Evolutionary conservation across 352 stramenopile genomes (phyloP), one percentile per base, ranked within the genome.

Genomic region (Pythium graminicola): DNA sequence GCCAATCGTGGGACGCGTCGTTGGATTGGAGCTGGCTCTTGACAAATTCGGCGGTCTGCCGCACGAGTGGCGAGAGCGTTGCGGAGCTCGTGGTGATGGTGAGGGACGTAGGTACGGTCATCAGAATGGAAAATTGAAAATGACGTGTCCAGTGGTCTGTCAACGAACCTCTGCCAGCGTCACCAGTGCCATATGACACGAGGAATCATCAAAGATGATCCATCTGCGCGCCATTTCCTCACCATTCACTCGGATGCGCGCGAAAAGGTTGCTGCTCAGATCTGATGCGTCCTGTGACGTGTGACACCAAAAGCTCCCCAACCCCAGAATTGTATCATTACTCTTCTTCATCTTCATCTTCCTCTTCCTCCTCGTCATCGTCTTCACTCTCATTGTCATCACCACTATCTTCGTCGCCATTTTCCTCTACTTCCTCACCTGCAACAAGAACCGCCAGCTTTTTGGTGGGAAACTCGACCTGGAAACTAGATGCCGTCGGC

Each of bases 1-100:
- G 68, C 72, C 81, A 95, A 51, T 95, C 86, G 59, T 89, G 80
- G 19, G 82, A 94, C 22, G 83, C 83, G 45, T 94, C 83, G 62
- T 89, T 89, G 27, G 55, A 66, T 51, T 79, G 65, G 24, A 93
- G 72, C 52, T 86, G 67, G n/a, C 72, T 57, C 57, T 81, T 67
- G 31, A 93, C 82, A 50, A 90, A 93, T 27, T 68, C 73, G 3
- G 72, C 80, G 6, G 82, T 93, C 28, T 73, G 69, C 46, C 79
- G 63, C 43, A 93, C 79, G 23, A 93, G 60, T 51, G 63, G 43
- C 39, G 73, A 82, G 4, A 64, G 48, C 28, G 31, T 33, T 32
- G 36, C 36, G 20, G 14, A 26, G 41, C 22, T 44, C 6, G 54
- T 60, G 38, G 49, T 42, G 49, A 57, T 54, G 14, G 42, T 41